phyloP scores from a whole-genome alignment of 1,284 basidiomycete genomes.

The Austroboletus novae-zelandiae region DNA sequence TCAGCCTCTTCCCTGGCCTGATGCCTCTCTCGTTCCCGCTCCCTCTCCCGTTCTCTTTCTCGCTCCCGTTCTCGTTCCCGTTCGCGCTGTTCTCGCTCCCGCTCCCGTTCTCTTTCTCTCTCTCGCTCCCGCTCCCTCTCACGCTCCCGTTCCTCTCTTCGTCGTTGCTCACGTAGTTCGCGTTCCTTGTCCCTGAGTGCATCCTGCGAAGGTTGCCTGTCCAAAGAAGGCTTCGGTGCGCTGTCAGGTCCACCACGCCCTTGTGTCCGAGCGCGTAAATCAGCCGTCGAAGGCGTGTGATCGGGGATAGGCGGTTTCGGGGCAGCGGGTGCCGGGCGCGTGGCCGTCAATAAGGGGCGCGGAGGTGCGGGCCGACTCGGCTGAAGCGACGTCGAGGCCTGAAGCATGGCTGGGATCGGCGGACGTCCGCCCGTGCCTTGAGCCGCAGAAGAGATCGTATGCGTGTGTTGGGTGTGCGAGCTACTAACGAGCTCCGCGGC shows the following conservation, averaged over 20 bases:
- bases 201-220: constrained; percentile 32
- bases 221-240: constrained; percentile 33
- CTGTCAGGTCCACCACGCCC: constrained; percentile 48
- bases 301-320: constrained; percentile 46
- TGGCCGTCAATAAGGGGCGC: constrained; percentile 48
- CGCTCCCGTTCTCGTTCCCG: constrained; percentile 30
- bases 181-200: constrained; percentile 31
- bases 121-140: constrained; percentile 28
- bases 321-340: constrained; percentile 47
- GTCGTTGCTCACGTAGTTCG: constrained; percentile 33
- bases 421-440: constrained; percentile 25
- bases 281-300: constrained; percentile 58
- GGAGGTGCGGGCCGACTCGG: constrained; percentile 56
- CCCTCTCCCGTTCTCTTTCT: constrained; percentile 30
- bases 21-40: constrained; percentile 29
- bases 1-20: constrained; percentile 27
- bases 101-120: constrained; percentile 16
- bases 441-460: constrained; percentile 34
- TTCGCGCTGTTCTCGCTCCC: constrained; percentile 34
- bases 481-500: constrained; percentile 67
- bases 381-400: constrained; percentile 31
- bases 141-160: constrained; percentile 28
- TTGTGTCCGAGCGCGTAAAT: constrained; percentile 60
- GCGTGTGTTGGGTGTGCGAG: constrained; percentile 47
- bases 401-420: constrained; percentile 32